Evolutionary conservation across 169 alveolate genomes (phyloP), one percentile per base, ranked within the genome.

Genomic region (Nephromyces sp.): DNA sequence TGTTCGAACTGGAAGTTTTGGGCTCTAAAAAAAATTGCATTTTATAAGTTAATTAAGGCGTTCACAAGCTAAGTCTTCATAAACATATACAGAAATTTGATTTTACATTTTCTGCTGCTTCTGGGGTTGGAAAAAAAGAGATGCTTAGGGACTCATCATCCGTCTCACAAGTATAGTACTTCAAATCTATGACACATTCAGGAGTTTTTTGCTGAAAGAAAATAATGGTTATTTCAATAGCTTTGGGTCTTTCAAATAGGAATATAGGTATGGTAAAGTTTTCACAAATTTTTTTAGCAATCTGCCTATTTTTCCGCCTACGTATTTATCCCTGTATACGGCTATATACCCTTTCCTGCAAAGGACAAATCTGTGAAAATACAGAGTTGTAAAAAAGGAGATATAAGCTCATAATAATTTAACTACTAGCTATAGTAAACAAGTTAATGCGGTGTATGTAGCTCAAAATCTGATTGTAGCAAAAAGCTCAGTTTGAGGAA

Each of bases 281-380:
- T 43, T n/a, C n/a, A n/a, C 57, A 15, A 15, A 15, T n/a, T n/a
- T 15, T 15, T 15, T 43, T 43, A 43, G n/a, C 57, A 43, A 15
- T 43, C n/a, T 43, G n/a, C n/a, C 15, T 15, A 43, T 15, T n/a
- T n/a, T n/a, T 43, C 15, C 57, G 0, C 82, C 63, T 33, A 76
- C 82, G 68, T 31, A 69, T 64, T 76, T 76, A 35, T 32, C 68
- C n/a, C 61, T 68, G 62, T 76, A 76, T 31, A 76, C 51, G 2
- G 82, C 82, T 65, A 76, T 25, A 32, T 65, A 66, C 8, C 67
- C 68, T 53, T 70, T 68, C 53, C 71, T 76, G 43, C 77, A 76
- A 32, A 76, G 6, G 32, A 76, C 70, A 53, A 76, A 76, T 30
- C 82, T 76, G 75, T 24, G 0, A 21, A 43, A 29, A 4, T 51